These are phyloP conservation scores for Microbotryomycetes sp. DNA, from an alignment of 1,284 basidiomycete species.

Conservation along the genomic window DNA sequence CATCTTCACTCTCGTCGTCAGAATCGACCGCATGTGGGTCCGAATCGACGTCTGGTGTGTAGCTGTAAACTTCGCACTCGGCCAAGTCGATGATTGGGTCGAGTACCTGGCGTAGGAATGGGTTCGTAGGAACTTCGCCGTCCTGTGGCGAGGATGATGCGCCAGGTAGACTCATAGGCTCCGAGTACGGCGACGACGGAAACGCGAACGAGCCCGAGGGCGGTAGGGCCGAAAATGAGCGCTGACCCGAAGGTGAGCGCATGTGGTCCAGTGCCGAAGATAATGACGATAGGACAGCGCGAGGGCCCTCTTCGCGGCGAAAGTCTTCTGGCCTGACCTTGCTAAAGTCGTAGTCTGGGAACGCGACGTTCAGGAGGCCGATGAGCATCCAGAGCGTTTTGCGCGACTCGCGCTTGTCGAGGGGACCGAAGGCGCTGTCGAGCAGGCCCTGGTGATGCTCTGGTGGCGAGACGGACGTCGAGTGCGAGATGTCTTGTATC, in stretches of 20 bases:
- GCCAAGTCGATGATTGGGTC: constrained; percentile 83
- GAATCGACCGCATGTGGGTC: constrained; percentile 72
- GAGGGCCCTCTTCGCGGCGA: constrained; percentile 57
- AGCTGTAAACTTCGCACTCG: constrained; percentile 94
- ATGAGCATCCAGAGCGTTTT: constrained; percentile 92
- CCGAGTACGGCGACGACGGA: constrained; percentile 24
- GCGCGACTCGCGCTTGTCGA: constrained; percentile 52
- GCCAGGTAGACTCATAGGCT: constrained; percentile 17
- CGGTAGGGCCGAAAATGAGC: constrained; percentile 28
- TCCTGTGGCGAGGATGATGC: not conserved
- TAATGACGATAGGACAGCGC: constrained; percentile 67
- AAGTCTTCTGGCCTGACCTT: constrained; percentile 88
- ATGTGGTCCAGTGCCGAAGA: constrained; percentile 57
- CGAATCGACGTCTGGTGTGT: constrained; percentile 85
- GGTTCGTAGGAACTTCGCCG: constrained; percentile 53
- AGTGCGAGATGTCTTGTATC: constrained; percentile 58
- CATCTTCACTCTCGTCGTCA: constrained; percentile 38
- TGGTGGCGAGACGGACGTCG: constrained; percentile 60
- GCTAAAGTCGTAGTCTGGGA: constrained; percentile 95
- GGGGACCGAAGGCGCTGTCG: constrained; percentile 42
- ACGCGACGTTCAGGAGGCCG: constrained; percentile 91
- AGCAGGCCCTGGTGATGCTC: constrained; percentile 40
- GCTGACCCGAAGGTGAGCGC: constrained; percentile 21
- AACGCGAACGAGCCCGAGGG: constrained; percentile 18
- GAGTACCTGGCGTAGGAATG: constrained; percentile 74